A percentile compares a stretch with the other conserved stretches of the same genome.
Evolutionary conservation across 1,284 basidiomycete species (phyloP).

Genomic region (Phellinidium pouzarii): DNA sequence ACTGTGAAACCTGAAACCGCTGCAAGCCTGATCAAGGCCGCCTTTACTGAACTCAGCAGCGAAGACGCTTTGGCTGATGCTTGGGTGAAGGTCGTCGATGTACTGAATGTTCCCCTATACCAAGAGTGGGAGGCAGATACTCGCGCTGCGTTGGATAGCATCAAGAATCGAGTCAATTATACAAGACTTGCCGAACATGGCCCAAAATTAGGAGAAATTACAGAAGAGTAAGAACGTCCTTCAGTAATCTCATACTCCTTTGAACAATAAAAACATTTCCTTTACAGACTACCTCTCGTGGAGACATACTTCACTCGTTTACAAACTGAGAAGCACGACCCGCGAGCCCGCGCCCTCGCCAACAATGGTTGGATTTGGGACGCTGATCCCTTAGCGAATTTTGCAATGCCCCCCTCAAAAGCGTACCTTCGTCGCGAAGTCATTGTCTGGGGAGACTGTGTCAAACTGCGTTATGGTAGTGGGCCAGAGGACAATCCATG

Average conservation of each 20-base stretch:
- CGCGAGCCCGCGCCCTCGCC: slow-evolving; percentile 73
- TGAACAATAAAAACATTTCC: slow-evolving; percentile 9
- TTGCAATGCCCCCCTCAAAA: slow-evolving; percentile 92
- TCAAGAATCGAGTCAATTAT: slow-evolving; percentile 74
- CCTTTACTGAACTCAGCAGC: slow-evolving; percentile 45
- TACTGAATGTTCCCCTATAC: slow-evolving; percentile 84
- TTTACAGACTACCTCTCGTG: slow-evolving; percentile 66
- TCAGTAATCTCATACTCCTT: background rate
- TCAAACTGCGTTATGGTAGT: slow-evolving; percentile 90
- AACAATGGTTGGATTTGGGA: slow-evolving; percentile 99
- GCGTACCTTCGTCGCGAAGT: slow-evolving; percentile 94
- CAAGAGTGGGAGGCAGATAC: slow-evolving; percentile 80
- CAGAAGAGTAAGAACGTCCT: slow-evolving; percentile 52
- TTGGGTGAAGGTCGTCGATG: slow-evolving; percentile 76
- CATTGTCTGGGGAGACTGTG: slow-evolving; percentile 97
- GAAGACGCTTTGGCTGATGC: slow-evolving; percentile 57
- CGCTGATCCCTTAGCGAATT: slow-evolving; percentile 91
- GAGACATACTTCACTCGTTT: slow-evolving; percentile 89
- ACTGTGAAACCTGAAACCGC: slow-evolving; percentile 53
- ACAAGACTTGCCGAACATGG: slow-evolving; percentile 77
- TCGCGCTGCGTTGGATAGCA: slow-evolving; percentile 64
- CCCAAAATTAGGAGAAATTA: slow-evolving; percentile 80
- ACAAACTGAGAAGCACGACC: slow-evolving; percentile 53
- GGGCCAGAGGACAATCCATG: slow-evolving; percentile 81
- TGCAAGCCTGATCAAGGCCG: slow-evolving; percentile 66